Percentiles rank a stretch among this genome's conserved stretches.
phyloP scores from a whole-genome alignment of 768 basidiomycete genomes.

The Boletus rubropictus region DNA sequence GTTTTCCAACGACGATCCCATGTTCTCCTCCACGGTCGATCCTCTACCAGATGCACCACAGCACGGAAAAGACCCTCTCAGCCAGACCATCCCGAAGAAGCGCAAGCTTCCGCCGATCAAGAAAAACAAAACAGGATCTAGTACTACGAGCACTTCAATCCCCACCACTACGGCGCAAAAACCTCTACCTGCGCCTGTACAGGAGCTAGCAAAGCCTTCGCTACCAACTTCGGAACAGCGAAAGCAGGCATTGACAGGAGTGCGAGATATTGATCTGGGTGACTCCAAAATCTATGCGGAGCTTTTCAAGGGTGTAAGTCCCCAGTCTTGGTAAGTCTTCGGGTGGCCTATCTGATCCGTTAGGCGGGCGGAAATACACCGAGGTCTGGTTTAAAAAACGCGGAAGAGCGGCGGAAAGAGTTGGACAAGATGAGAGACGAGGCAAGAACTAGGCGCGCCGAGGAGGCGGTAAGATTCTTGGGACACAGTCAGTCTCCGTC shows the following conservation, averaged over 20 bases:
- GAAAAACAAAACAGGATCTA: slow-evolving; percentile 46
- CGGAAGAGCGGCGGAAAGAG: slow-evolving; percentile 67
- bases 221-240: slow-evolving; percentile 25
- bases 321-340: neutral
- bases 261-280: slow-evolving; percentile 58
- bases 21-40: slow-evolving; percentile 6
- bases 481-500: neutral
- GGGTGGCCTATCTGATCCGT: neutral
- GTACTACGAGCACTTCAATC: slow-evolving; percentile 20
- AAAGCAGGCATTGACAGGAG: slow-evolving; percentile 42
- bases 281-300: slow-evolving; percentile 57
- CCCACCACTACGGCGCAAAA: slow-evolving; percentile 26
- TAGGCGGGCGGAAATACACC: slow-evolving; percentile 43
- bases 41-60: slow-evolving; percentile 17
- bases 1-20: slow-evolving; percentile 30
- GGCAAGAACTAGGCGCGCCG: slow-evolving; percentile 48
- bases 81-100: slow-evolving; percentile 43
- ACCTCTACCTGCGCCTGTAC: slow-evolving; percentile 5
- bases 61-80: slow-evolving; percentile 22
- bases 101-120: slow-evolving; percentile 64
- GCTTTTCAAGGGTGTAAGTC: slow-evolving; percentile 52
- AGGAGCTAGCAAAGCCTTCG: slow-evolving; percentile 26
- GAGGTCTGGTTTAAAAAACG: slow-evolving; percentile 42
- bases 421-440: slow-evolving; percentile 67
- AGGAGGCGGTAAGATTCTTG: slow-evolving; percentile 46